Conservation (phyloP, 306 rosid genomes). For the Sindora glabra region DNA sequence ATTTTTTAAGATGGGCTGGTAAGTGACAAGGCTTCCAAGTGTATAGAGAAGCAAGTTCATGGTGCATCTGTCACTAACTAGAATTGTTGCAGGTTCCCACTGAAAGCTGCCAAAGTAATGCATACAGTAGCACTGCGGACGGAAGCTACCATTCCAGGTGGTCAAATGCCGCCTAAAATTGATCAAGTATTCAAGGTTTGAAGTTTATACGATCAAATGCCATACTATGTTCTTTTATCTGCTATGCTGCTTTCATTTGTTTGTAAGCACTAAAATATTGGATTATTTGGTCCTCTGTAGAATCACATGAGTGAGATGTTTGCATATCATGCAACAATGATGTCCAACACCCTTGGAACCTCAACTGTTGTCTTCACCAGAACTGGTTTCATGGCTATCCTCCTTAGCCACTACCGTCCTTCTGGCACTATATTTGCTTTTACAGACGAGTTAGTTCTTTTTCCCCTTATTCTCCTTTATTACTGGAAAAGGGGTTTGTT, state of each 20-base stretch:
- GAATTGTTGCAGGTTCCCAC: conserved; percentile 58
- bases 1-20: background rate
- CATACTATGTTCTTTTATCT: background rate
- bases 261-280: background rate
- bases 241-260: background rate
- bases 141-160: conserved; percentile 73
- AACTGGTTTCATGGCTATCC: conserved; percentile 88
- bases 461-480: background rate
- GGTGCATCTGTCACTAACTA: background rate
- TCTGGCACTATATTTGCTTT: conserved; percentile 87
- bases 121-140: conserved; percentile 94
- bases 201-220: background rate
- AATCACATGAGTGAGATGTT: conserved; percentile 99
- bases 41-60: conserved; percentile 1
- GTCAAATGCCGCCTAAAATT: conserved; percentile 73
- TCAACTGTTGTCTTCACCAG: conserved; percentile 89
- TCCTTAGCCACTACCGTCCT: conserved; percentile 89
- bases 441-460: conserved; percentile 77
- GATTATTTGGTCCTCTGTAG: conserved; percentile 28
- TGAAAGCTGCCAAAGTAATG: conserved; percentile 96
- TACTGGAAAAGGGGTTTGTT: no score
- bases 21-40: background rate
- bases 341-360: conserved; percentile 98
- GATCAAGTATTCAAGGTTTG: conserved; percentile 93
- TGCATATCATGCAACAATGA: conserved; percentile 98